phyloP scores from a whole-genome alignment of 805 yeast species.

The Candida namnaoensis region DNA sequence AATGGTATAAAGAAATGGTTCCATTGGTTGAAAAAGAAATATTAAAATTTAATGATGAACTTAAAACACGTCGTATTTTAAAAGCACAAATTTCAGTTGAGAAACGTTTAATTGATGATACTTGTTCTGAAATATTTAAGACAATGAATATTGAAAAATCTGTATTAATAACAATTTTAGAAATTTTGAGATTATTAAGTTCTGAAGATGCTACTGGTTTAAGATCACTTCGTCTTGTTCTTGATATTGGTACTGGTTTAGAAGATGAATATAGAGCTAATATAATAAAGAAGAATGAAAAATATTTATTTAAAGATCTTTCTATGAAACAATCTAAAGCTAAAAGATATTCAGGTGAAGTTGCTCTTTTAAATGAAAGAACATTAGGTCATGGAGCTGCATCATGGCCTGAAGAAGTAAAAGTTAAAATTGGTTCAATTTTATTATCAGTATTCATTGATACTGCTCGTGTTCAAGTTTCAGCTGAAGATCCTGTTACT shows the following conservation, averaged over 20 bases:
- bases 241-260: conserved; percentile 74
- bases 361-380: conserved; percentile 25
- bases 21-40: conserved; percentile 67
- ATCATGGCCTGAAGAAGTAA: conserved; percentile 46
- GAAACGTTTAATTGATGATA: too few relatives aligned
- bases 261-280: conserved; percentile 80
- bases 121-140: too few relatives aligned
- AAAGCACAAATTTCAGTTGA: conserved; percentile 27
- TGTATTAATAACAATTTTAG: too few relatives aligned
- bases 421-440: conserved; percentile 76
- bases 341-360: conserved; percentile 15
- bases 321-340: conserved; percentile 31
- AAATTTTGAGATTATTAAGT: too few relatives aligned
- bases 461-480: conserved; percentile 74
- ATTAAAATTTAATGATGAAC: conserved; percentile 66
- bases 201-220: conserved; percentile 41
- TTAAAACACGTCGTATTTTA: conserved; percentile 59
- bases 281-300: conserved; percentile 47
- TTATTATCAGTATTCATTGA: conserved; percentile 67
- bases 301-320: conserved; percentile 43
- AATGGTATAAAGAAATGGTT: conserved; percentile 72
- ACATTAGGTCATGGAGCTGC: conserved; percentile 26
- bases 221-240: conserved; percentile 75
- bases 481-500: conserved; percentile 75
- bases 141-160: too few relatives aligned